Evolutionary conservation across 176 grass and related monocot genomes (phyloP), one percentile per base, ranked within the genome.

Genomic region (Echinochloa phyllopogon): DNA sequence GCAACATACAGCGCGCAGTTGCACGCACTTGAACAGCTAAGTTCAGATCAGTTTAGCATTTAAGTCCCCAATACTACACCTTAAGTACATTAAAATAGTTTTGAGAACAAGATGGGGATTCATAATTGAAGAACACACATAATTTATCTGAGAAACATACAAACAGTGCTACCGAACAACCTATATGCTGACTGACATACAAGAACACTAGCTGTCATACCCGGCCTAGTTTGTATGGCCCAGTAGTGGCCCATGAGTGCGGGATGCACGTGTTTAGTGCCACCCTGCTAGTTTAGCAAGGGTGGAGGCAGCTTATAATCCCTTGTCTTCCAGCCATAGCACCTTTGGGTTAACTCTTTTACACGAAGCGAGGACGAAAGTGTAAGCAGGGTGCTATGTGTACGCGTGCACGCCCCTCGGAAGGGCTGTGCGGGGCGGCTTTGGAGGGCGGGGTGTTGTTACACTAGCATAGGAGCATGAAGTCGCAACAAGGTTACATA

Each of bases 41-140:
- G 52, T 77, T 82, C 21, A 63, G 72, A 48, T 69, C 37, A 12
- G 20, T 27, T 82, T 53, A 29, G 38, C 55, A 89, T 70, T 39
- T 1, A 70, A 52, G 17, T 20, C 63, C 29, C 38, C 12, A 18
- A 48, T 63, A 71, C 76, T 52, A 53, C 36, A 64, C 11, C 17
- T 36, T 17, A 72, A 51, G 1, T 11, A 45, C 23, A 76, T 24
- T 52, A 80, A 59, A 61, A 75, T 47, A 27, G 84, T 52, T 49
- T 49, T 15, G 17, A 86, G 15, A 20, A 77, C 10, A 56, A 71
- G 21, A 66, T 38, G 56, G 18, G 41, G 65, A 76, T 78, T 82
- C 73, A 77, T 72, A 37, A 76, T 71, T 77, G 72, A n/a, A 65
- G 42, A 72, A 41, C 17, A 16, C 43, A 77, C 24, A 77, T 33